A percentile compares a stretch with the other conserved stretches of the same genome.
These are phyloP conservation scores for Angomonas deanei DNA, from an alignment of 208 protist species.

Conservation along the genomic window DNA sequence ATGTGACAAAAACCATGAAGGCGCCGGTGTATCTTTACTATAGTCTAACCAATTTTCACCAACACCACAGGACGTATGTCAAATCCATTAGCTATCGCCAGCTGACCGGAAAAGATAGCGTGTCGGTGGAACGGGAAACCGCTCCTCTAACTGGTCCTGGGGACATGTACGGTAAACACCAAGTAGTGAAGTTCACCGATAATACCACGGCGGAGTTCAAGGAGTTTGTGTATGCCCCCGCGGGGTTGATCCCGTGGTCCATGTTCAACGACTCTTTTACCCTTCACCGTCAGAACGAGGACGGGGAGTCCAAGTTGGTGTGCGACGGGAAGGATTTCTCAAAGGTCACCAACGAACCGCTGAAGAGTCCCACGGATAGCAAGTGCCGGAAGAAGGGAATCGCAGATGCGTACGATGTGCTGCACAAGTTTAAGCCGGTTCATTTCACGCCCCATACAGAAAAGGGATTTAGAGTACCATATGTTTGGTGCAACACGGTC, in stretches of 20 bases:
- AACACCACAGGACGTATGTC: conserved; percentile 96
- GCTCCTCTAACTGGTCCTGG: conserved; percentile 57
- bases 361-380: conserved; percentile 6
- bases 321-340: conserved; percentile 84
- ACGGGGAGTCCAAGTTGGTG: conserved; percentile 17
- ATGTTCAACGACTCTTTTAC: conserved; percentile 97
- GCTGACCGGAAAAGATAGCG: conserved; percentile 42
- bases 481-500: not conserved
- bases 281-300: conserved; percentile 24
- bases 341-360: conserved; percentile 42
- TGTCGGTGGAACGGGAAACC: conserved; percentile 18
- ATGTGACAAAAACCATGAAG: conserved; percentile 51
- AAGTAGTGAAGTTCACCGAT: not conserved
- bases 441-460: conserved; percentile 17
- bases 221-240: conserved; percentile 91
- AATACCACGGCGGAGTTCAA: conserved; percentile 17
- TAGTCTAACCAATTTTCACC: conserved; percentile 96
- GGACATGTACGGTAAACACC: conserved; percentile 24
- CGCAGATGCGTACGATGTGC: conserved; percentile 90
- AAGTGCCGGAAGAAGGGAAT: conserved; percentile 91
- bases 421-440: conserved; percentile 78
- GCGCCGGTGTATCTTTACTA: conserved; percentile 97
- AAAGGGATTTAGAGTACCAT: not conserved
- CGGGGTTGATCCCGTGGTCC: conserved; percentile 95
- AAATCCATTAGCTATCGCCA: conserved; percentile 71